A percentile compares a stretch with the other conserved stretches of the same genome.
Conservation (phyloP, 2,329 filamentous ascomycete genomes). For the Colletotrichum agaves region DNA sequence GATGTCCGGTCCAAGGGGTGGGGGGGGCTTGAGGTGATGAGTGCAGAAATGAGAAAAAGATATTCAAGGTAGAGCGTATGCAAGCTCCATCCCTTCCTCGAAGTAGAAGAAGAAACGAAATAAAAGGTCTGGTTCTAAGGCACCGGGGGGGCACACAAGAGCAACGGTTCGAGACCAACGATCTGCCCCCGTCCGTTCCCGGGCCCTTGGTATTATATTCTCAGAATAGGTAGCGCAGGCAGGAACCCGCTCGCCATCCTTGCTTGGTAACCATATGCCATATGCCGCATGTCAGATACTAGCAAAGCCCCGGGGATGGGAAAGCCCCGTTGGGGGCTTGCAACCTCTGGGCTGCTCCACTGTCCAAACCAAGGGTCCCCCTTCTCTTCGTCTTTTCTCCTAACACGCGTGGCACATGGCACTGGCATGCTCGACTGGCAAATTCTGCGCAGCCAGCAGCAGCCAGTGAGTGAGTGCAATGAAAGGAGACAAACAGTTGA, state of each 20-base stretch:
- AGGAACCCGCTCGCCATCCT: conserved; percentile 7
- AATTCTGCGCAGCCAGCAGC: conserved; percentile 3
- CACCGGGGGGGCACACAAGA: neutral
- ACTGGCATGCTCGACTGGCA: neutral
- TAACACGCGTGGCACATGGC: neutral
- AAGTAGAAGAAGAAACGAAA: neutral
- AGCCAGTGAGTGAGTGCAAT: too few relatives aligned
- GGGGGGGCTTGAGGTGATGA: neutral
- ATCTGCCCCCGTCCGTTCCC: conserved; percentile 9
- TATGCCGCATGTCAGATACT: conserved; percentile 1
- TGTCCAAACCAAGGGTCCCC: conserved; percentile 16
- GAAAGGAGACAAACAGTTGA: neutral
- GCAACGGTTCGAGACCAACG: neutral
- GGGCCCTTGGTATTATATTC: conserved; percentile 21
- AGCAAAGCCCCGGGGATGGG: neutral
- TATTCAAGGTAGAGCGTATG: neutral
- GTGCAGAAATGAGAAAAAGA: neutral
- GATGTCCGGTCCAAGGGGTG: neutral
- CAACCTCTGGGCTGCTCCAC: conserved; percentile 17
- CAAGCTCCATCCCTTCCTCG: conserved; percentile 28
- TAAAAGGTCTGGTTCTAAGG: neutral
- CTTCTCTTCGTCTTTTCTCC: neutral
- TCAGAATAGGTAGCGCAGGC: conserved; percentile 1
- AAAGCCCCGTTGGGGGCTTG: neutral
- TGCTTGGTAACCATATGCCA: conserved; percentile 3